A percentile compares a stretch with the other conserved stretches of the same genome.
Evolutionary conservation across 2,329 filamentous ascomycete species (phyloP).

Genomic region (Pestalotiopsis sp.): DNA sequence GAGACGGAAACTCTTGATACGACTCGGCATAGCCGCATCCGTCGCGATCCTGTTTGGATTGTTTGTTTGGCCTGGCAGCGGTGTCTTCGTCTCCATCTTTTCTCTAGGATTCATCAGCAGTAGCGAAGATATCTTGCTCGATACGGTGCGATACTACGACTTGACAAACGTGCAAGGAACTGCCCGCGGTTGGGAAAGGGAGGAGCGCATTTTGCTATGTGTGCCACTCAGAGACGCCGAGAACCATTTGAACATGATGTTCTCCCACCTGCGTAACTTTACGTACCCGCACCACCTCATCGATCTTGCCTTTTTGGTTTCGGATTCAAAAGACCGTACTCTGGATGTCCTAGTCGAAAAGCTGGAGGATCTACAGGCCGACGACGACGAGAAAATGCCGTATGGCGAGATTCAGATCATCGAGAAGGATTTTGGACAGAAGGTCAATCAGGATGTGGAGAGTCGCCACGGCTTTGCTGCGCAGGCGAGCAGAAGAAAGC

Average conservation of each 20-base stretch:
- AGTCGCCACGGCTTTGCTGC: conserved; percentile 96
- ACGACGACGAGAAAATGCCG: conserved; percentile 75
- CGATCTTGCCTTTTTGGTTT: conserved; percentile 94
- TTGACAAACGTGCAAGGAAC: conserved; percentile 88
- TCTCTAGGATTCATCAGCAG: conserved; percentile 71
- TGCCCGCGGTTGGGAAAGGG: conserved; percentile 90
- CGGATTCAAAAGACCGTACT: conserved; percentile 93
- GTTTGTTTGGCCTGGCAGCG: conserved; percentile 72
- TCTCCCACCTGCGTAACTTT: conserved; percentile 93
- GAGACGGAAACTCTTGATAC: conserved; percentile 70
- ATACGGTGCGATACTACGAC: conserved; percentile 97
- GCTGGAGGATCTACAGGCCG: conserved; percentile 76
- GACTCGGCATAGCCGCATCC: conserved; percentile 60
- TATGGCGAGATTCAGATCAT: conserved; percentile 98
- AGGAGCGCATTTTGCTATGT: conserved; percentile 92
- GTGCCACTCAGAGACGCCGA: conserved; percentile 92
- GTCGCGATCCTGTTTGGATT: conserved; percentile 67
- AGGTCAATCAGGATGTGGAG: conserved; percentile 96
- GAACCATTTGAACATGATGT: conserved; percentile 94
- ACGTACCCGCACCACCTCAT: conserved; percentile 97
- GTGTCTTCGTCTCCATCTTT: conserved; percentile 58
- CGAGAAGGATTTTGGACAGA: conserved; percentile 98
- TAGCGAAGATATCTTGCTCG: conserved; percentile 73
- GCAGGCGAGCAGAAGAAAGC: conserved; percentile 87
- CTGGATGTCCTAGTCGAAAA: conserved; percentile 73